Evolutionary conservation across 169 alveolate species (phyloP), one percentile per base, ranked within the genome.

Genomic region (Cyclospora cayetanensis): DNA sequence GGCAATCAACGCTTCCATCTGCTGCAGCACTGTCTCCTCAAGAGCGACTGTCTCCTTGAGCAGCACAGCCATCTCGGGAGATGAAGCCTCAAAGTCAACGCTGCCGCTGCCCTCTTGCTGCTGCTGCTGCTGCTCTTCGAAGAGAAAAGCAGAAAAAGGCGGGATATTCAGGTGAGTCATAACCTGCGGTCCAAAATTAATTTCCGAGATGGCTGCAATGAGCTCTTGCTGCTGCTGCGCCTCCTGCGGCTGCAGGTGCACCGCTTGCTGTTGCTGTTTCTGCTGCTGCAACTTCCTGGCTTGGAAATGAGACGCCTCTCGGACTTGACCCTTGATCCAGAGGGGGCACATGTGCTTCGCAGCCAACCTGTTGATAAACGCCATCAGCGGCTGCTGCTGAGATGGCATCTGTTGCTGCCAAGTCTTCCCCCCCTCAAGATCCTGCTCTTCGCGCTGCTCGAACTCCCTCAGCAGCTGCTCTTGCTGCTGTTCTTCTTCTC

Each of bases 71-170:
- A 22, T 9, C 34, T 55, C 70, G 7, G 11, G 34, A 7, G 70
- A 22, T 29, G n/a, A n/a, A n/a, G 7, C 11, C 70, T 9, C 70
- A 55, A 22, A 55, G 9, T 7, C 70, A 9, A 9, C n/a, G 70
- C 70, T 55, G 70, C 70, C n/a, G 70, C 70, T 55, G 70, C 34
- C 70, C 31, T 22, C 7, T 22, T 55, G 70, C 70, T 55, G 70
- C 29, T 55, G 11, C 70, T 22, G 70, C 31, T 55, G 34, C 70
- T 4, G 15, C 70, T 55, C 70, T 22, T 55, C 70, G 27, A 55
- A 22, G 70, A 55, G 70, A 9, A 4, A 7, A 11, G 70, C 15
- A 11, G 34, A n/a, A n/a, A n/a, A n/a, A n/a, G n/a, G n/a, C n/a
- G n/a, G n/a, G n/a, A n/a, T n/a, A n/a, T n/a, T n/a, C n/a, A n/a